These are phyloP conservation scores for Lactifluus subvellereus DNA, from an alignment of 768 basidiomycete genomes.

Conservation along the genomic window DNA sequence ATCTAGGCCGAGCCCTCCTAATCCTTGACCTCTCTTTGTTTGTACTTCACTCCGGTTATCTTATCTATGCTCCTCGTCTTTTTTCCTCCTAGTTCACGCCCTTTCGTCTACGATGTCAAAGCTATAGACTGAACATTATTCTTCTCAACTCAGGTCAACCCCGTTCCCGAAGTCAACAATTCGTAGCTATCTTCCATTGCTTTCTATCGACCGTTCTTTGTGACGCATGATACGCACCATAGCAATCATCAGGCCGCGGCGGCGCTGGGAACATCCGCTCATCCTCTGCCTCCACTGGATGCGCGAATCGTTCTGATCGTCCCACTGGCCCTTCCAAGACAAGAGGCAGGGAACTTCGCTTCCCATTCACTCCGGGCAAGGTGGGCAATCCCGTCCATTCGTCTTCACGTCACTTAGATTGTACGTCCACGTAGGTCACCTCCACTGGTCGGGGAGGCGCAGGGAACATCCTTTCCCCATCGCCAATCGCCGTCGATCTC, in stretches of 20 bases:
- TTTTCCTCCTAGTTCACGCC: background rate
- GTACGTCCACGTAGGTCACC: background rate
- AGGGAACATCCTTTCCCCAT: slow-evolving; percentile 11
- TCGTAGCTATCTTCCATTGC: background rate
- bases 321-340: background rate
- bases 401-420: background rate
- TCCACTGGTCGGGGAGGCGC: slow-evolving; percentile 18
- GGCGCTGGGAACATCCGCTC: slow-evolving; percentile 15
- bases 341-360: slow-evolving; percentile 1
- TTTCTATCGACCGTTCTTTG: no score
- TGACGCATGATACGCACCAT: background rate
- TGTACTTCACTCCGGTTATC: background rate
- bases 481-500: background rate
- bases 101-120: background rate
- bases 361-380: background rate
- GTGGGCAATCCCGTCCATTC: background rate
- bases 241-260: slow-evolving; percentile 17
- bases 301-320: background rate
- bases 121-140: background rate
- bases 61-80: background rate
- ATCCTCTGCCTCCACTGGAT: background rate
- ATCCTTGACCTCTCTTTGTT: background rate
- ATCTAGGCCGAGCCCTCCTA: background rate
- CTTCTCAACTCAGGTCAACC: background rate
- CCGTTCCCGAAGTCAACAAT: background rate